Percentiles rank a stretch among this genome's conserved stretches.
phyloP scores from a whole-genome alignment of 345 rosid species.

The Syzygium grande region DNA sequence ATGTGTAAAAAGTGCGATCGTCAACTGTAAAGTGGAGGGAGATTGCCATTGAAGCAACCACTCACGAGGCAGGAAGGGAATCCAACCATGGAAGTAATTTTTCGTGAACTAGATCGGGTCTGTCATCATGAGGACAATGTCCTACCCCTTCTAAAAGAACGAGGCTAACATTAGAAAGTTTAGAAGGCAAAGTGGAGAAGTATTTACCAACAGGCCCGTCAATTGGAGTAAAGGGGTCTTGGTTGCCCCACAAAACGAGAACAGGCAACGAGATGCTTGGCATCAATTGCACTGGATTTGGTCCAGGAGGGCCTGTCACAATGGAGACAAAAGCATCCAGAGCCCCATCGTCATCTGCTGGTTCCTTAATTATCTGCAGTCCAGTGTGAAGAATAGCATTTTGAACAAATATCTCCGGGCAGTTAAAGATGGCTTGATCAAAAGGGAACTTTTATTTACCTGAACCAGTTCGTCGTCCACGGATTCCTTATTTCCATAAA shows the following conservation, averaged over 20 bases:
- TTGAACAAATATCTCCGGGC: neutral
- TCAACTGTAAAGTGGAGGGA: neutral
- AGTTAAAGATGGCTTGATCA: neutral
- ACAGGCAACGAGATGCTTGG: slow-evolving; percentile 48
- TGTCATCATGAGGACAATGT: slow-evolving; percentile 88
- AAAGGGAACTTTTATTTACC: slow-evolving; percentile 23
- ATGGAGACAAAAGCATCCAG: slow-evolving; percentile 84
- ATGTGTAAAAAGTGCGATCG: neutral
- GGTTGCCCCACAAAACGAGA: slow-evolving; percentile 74
- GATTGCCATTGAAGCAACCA: neutral
- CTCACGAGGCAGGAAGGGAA: slow-evolving; percentile 20
- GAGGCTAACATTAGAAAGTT: slow-evolving; percentile 49
- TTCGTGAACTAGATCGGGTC: slow-evolving; percentile 62
- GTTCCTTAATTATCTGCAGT: slow-evolving; percentile 66
- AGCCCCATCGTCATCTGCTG: slow-evolving; percentile 76
- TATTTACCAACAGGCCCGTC: slow-evolving; percentile 85
- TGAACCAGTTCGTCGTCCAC: slow-evolving; percentile 79
- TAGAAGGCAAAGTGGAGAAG: slow-evolving; percentile 56
- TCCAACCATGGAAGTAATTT: slow-evolving; percentile 79
- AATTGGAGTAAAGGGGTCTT: slow-evolving; percentile 79
- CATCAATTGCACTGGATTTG: slow-evolving; percentile 58
- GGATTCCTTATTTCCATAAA: slow-evolving; percentile 67
- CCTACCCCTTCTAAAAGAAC: slow-evolving; percentile 68
- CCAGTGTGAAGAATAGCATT: neutral
- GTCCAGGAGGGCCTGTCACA: slow-evolving; percentile 94